Evolutionary conservation across 352 stramenopile genomes (phyloP).

Genomic region (Globisporangium lucens): DNA sequence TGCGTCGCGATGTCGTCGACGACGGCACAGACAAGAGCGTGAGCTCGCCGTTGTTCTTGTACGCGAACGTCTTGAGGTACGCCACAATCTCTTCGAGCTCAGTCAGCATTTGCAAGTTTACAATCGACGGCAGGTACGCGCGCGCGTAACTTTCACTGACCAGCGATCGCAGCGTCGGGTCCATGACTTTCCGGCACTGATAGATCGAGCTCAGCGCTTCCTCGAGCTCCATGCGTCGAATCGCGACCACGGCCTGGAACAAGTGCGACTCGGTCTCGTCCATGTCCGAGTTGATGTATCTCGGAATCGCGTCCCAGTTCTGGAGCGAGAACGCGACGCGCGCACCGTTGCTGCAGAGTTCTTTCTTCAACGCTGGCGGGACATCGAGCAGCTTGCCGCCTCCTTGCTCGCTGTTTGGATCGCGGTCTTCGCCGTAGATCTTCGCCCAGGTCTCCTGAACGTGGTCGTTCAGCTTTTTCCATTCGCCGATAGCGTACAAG

Average conservation of each 20-base stretch:
- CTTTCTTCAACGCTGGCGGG: constrained; percentile 77
- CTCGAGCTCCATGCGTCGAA: constrained; percentile 93
- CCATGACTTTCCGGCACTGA: constrained; percentile 93
- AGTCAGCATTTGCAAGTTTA: constrained; percentile 96
- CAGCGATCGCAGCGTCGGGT: constrained; percentile 95
- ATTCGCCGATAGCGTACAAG: constrained; percentile 97
- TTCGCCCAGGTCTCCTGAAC: constrained; percentile 85
- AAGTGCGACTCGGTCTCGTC: constrained; percentile 81
- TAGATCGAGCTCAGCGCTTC: constrained; percentile 92
- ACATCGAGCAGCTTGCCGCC: constrained; percentile 68
- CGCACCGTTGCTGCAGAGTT: constrained; percentile 79
- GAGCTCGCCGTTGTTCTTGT: constrained; percentile 78
- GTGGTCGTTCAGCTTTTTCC: constrained; percentile 94
- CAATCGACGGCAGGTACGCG: constrained; percentile 95
- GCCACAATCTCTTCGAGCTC: constrained; percentile 93
- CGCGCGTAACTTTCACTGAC: constrained; percentile 97
- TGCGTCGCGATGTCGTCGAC: constrained; percentile 37
- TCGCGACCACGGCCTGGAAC: constrained; percentile 91
- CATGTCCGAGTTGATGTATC: constrained; percentile 88
- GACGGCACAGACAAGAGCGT: constrained; percentile 57
- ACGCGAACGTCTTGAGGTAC: constrained; percentile 76
- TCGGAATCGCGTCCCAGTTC: constrained; percentile 83
- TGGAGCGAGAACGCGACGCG: constrained; percentile 80
- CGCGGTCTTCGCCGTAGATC: constrained; percentile 70
- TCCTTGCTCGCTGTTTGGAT: constrained; percentile 30